Base-by-base conservation (phyloP, 2,329 filamentous ascomycete species). In the Phaeosphaeriaceae sp. region DNA sequence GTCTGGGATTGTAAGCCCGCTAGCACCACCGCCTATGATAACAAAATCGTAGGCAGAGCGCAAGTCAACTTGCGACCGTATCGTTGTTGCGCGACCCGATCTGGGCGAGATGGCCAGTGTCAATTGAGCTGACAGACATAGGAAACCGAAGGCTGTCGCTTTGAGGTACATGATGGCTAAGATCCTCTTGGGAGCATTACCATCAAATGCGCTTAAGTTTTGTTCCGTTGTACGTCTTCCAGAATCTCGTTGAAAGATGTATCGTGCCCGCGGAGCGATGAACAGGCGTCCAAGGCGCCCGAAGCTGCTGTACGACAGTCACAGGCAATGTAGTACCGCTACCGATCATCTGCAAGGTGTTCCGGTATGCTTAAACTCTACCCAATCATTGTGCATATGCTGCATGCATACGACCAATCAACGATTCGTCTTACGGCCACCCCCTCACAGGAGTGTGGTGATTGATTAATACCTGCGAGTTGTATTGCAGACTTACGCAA, bases 11-110 rank as follows among this genome's bases (percentile, higher is more conserved):
- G 63, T 60, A 4, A 69, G 49, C 10, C 68, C 68, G 7, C 61
- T 59, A 17, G 63, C 60, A 7, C 68, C 68, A 23, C 64, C 70
- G n/a, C 70, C 70, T 15, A 71, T 56, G 43, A 72, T 63, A 13
- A 73, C 54, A 52, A 67, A 72, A 40, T 72, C 70, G 47, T 66
- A 68, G 15, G 58, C 61, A 6, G 55, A 50, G 30, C 46, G 23
- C 17, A 47, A 15, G 10, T 47, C 44, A n/a, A 10, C 11, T 6
- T 7, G 19, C 17, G 44, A 47, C 13, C 44, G 44, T 7, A 47
- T 47, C 5, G 21, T 11, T 47, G 1, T 24, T 47, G 44, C 44
- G 35, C 35, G 35, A 40, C 17, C n/a, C 2, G 15, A 17, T 40
- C 35, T 40, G 35, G 35, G 35, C 15, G 35, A 4, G 17, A 40